Conservation (phyloP, 331 rosid genomes). For the Quercus tomentella region DNA sequence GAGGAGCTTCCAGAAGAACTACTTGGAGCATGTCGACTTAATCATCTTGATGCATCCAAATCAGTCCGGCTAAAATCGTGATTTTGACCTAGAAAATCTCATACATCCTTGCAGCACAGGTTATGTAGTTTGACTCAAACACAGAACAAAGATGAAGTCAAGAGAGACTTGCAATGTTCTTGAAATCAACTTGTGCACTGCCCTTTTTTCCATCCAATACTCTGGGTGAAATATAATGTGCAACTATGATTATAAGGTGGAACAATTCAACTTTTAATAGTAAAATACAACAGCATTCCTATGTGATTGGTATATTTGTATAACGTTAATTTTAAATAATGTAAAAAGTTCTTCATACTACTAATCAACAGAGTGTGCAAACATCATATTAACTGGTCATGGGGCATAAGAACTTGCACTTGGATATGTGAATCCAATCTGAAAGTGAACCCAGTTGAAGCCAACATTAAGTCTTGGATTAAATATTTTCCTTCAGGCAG, state of each 20-base stretch:
- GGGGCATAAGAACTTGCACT: too few relatives aligned
- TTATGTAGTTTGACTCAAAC: not conserved
- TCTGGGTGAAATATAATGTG: not conserved
- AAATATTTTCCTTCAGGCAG: too few relatives aligned
- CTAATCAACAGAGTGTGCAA: not conserved
- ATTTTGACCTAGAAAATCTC: constrained; percentile 12
- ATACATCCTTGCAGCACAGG: not conserved
- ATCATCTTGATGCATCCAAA: constrained; percentile 69
- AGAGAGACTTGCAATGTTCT: not conserved
- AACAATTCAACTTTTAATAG: not conserved
- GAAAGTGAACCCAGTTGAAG: too few relatives aligned
- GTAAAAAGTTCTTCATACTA: not conserved
- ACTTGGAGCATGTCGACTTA: constrained; percentile 78
- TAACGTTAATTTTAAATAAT: not conserved
- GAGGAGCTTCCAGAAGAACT: constrained; percentile 88
- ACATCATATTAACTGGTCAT: not conserved
- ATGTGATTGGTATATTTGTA: not conserved
- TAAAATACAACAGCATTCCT: too few relatives aligned
- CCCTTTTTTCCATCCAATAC: not conserved
- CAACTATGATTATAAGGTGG: not conserved
- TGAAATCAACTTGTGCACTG: not conserved
- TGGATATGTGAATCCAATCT: too few relatives aligned
- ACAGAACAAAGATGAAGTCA: not conserved
- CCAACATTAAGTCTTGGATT: too few relatives aligned
- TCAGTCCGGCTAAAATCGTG: constrained; percentile 33